phyloP scores from a whole-genome alignment of 2,329 filamentous ascomycete species.

The Alternaria solani region DNA sequence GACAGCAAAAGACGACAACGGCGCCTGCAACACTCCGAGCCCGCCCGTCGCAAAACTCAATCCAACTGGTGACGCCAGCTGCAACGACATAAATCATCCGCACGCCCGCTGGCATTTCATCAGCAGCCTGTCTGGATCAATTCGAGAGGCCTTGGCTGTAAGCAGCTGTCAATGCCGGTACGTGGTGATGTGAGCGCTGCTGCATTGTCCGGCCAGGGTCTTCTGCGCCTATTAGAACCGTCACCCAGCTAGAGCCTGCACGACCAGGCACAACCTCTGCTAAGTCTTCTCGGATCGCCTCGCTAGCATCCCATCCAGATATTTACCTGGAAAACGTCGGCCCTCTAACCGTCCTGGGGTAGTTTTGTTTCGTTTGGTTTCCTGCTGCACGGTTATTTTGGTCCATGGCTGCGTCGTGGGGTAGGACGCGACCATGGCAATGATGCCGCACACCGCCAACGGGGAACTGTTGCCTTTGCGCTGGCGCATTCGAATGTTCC shows the following conservation, averaged over 20 bases:
- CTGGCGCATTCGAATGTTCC: conserved; percentile 14
- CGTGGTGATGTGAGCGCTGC: conserved; percentile 22
- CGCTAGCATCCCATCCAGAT: conserved; percentile 16
- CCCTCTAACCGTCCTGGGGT: conserved; percentile 24
- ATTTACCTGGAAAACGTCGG: conserved; percentile 25
- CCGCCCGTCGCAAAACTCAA: not conserved
- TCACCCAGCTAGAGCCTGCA: conserved; percentile 20
- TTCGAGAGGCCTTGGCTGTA: conserved; percentile 21
- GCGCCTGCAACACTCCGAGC: no score
- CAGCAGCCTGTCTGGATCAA: conserved; percentile 20
- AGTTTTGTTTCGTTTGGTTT: conserved; percentile 33
- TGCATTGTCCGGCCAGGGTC: conserved; percentile 22
- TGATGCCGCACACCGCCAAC: conserved; percentile 8
- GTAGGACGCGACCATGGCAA: conserved; percentile 10
- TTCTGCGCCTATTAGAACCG: conserved; percentile 21
- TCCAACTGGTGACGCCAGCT: not conserved
- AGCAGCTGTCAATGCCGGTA: conserved; percentile 22
- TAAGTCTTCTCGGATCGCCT: conserved; percentile 28
- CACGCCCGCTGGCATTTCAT: conserved; percentile 22
- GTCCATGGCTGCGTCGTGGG: conserved; percentile 31
- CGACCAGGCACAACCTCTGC: conserved; percentile 28
- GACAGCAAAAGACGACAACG: not conserved
- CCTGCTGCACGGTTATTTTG: conserved; percentile 40
- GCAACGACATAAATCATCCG: conserved; percentile 19
- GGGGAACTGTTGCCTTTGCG: not conserved